phyloP scores from a whole-genome alignment of 2,329 filamentous ascomycete species.

The Clonostachys byssicola region DNA sequence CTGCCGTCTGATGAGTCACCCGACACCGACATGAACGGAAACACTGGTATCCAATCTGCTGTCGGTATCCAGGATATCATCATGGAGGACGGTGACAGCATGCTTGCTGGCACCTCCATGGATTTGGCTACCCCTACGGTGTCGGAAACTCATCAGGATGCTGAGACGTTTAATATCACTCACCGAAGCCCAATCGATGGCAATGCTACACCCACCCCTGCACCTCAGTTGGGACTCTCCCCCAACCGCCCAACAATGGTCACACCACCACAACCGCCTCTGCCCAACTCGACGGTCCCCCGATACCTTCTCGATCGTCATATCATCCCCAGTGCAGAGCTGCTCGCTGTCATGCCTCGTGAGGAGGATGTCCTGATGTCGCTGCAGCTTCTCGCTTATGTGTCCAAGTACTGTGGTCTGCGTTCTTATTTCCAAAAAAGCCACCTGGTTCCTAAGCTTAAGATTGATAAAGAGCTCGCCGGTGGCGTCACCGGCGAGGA shows the following conservation, averaged over 20 bases:
- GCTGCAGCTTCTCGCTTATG: slow-evolving; percentile 90
- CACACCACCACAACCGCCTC: slow-evolving; percentile 69
- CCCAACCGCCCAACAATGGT: slow-evolving; percentile 67
- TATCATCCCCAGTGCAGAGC: slow-evolving; percentile 63
- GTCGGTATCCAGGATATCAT: slow-evolving; percentile 81
- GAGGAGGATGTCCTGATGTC: slow-evolving; percentile 99
- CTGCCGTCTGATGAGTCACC: slow-evolving; percentile 73
- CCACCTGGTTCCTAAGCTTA: slow-evolving; percentile 86
- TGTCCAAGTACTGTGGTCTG: slow-evolving; percentile 97
- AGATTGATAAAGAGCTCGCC: slow-evolving; percentile 81
- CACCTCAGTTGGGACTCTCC: slow-evolving; percentile 68
- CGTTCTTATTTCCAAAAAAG: slow-evolving; percentile 93
- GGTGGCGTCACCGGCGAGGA: slow-evolving; percentile 65
- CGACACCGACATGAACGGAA: slow-evolving; percentile 71
- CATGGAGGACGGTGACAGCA: slow-evolving; percentile 75
- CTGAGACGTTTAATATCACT: slow-evolving; percentile 90
- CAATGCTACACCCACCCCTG: slow-evolving; percentile 66
- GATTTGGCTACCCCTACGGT: slow-evolving; percentile 73
- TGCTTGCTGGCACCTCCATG: slow-evolving; percentile 70
- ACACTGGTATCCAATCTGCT: slow-evolving; percentile 69
- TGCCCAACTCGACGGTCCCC: slow-evolving; percentile 68
- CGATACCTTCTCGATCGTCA: slow-evolving; percentile 76
- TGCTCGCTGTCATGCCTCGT: slow-evolving; percentile 87
- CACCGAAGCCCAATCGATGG: slow-evolving; percentile 82
- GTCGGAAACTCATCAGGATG: slow-evolving; percentile 74